Evolutionary conservation across 257 asterid genomes (phyloP), one percentile per base, ranked within the genome.

Genomic region (Solanum appendiculatum): DNA sequence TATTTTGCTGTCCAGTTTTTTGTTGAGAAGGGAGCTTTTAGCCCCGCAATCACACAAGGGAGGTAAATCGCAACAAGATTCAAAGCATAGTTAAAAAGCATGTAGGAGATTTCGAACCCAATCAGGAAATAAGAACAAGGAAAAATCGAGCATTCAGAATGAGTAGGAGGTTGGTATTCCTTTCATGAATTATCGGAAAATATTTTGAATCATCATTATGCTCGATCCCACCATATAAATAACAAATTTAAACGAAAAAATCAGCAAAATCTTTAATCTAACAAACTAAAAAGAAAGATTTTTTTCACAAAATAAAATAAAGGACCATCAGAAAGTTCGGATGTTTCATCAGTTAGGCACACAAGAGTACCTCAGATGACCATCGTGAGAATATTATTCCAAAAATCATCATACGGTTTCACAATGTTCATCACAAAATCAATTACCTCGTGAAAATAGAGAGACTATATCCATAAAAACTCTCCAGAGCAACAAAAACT

Each of bases 321-420:
- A 5, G 36, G 70, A 73, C 91, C 94, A 93, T 94, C 97, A 93
- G 95, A 90, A 48, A 88, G 12, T 68, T 36, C 40, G 96, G 96
- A 94, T 88, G 39, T 60, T 33, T 34, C 93, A 93, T 94, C 97
- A 92, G 78, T 27, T 69, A 23, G 48, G 93, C 89, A 94, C 91
- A 94, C 14, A 15, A 66, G 21, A 78, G 88, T 34, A 87, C 82
- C 92, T 93, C 98, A 94, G 95, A 95, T 90, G 96, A 94, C 96
- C 98, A 94, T 95, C 95, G 95, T 94, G 98, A 95, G 98, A 93
- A 92, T 33, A 83, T 87, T 37, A 40, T 90, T 90, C 93, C 96
- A 92, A 84, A 54, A 89, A 58, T 93, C 98, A 93, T 95, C 98
- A 84, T 83, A 2, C 86, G 92, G 91, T 40, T n/a, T 60, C 51